Percentiles rank a stretch among this genome's conserved stretches.
Evolutionary conservation across 2,329 filamentous ascomycete genomes (phyloP).

Genomic region (Cadophora sp.): DNA sequence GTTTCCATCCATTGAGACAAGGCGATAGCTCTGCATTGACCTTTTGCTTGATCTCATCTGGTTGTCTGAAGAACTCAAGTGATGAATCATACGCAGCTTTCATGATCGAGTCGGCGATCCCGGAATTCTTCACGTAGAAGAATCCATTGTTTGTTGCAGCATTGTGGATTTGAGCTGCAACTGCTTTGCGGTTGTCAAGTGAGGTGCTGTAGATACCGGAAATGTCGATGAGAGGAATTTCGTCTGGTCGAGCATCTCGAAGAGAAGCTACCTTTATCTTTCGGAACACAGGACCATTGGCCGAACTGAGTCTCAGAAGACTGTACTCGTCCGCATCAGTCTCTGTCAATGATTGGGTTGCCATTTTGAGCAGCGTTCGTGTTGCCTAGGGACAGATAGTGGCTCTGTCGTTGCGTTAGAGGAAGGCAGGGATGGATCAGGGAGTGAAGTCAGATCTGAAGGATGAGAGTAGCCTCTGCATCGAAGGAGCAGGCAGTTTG

Average conservation of each 20-base stretch:
- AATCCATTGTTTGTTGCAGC: constrained; percentile 51
- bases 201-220: constrained; percentile 44
- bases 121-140: constrained; percentile 53
- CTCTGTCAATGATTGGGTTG: neutral
- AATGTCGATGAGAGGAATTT: constrained; percentile 54
- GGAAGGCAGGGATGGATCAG: no score
- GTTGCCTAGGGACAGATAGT: no score
- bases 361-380: no score
- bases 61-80: constrained; percentile 44
- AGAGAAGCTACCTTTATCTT: constrained; percentile 19
- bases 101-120: constrained; percentile 35
- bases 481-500: no score
- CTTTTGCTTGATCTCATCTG: constrained; percentile 45
- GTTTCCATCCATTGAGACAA: constrained; percentile 24
- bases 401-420: no score
- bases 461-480: no score
- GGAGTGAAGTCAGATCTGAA: no score
- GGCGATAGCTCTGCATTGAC: constrained; percentile 32
- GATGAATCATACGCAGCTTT: constrained; percentile 15
- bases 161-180: constrained; percentile 47
- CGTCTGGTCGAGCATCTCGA: constrained; percentile 37
- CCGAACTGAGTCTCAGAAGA: constrained; percentile 20
- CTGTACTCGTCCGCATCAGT: neutral
- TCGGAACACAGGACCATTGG: constrained; percentile 22
- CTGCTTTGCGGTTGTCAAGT: constrained; percentile 43